Base-by-base conservation (phyloP, 2,329 filamentous ascomycete species). In the Xylaria sp. region DNA sequence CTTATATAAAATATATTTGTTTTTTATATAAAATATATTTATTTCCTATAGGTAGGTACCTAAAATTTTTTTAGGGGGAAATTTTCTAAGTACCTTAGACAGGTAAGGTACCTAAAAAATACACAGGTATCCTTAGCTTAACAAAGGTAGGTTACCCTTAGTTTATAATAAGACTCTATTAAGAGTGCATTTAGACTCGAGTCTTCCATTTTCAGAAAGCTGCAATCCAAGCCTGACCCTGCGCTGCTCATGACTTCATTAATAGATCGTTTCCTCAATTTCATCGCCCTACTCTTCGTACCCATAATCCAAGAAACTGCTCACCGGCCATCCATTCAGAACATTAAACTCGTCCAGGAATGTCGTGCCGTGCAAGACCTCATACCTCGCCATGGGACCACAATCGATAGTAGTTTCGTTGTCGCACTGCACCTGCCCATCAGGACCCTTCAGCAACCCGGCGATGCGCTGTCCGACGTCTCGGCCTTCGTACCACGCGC, bases 401-500 rank as follows among this genome's bases (percentile, higher is more conserved):
- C 73, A 73, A 4, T 61, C 69, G 2, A 65, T 51, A 4, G 66
- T 73, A 15, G 69, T 71, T 17, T 68, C 66, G 31, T 64, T 62
- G 40, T 72, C 50, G 37, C 71, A 71, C 46, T 64, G 47, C 5
- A 33, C 35, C 9, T 50, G 14, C 21, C 60, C 19, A 6, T 51
- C 60, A 21, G 57, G 57, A 8, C 59, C 60, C 28, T 72, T 45
- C 51, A 81, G 55, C 49, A 77, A 72, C 7, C 69, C 76, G 1
- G 80, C 80, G 37, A 85, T 74, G 1, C 76, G 76, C 42, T 77
- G 73, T 0, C 82, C 86, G 0, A 78, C 82, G 5, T 81, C 78
- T 1, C 78, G 77, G 0, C 86, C 86, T 68, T 88, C 85, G 38
- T 80, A 86, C 75, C 79, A 88, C 0, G 85, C 84, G 0, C 85